Evolutionary conservation across 1,139 yeast species (phyloP), one percentile per base, ranked within the genome.

Genomic region (Hanseniaspora gamundiae): DNA sequence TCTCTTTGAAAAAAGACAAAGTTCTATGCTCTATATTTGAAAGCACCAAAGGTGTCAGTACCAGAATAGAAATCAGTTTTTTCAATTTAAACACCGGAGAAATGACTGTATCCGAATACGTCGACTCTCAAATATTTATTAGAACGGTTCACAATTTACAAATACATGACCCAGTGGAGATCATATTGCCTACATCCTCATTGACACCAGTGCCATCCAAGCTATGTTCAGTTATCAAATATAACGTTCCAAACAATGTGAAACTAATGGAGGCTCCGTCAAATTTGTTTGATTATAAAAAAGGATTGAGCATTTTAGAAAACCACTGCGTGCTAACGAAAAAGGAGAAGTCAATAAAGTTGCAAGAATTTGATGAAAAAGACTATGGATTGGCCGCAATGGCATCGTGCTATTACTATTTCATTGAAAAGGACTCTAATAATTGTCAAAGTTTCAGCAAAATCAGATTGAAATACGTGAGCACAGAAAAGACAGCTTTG

Each of bases 91-190:
- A 55, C 26, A 64, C 68, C 1, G 71, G 70, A 6, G 66, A 62
- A 40, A 48, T 70, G 44, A 51, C 50, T 3, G 45, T 66, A 16
- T 57, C 65, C 2, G 65, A 60, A 13, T 60, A 66, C 30, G 52
- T 60, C 19, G 76, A 71, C 49, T 64, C 75, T 0, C 73, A 66
- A 49, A 69, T 73, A 0, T 70, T 61, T 49, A 69, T 69, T 1
- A 55, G 73, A 42, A 67, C 73, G 0, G 54, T 71, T 9, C 70
- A 71, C 48, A 68, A 67, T 46, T 43, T 70, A 0, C 61, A 62
- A 20, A 59, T 69, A 2, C 59, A 57, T 45, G 57, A 57, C 28
- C 71, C 74, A 0, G 52, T 65, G 1, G 68, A 63, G 33, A 58
- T 69, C 2, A 45, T 68, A 3, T 42, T 69, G 5, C 69, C 73